Percentiles rank a stretch among this genome's conserved stretches.
These are phyloP conservation scores for Colletotrichum kahawae DNA, from an alignment of 2,329 filamentous ascomycete genomes.

Conservation along the genomic window DNA sequence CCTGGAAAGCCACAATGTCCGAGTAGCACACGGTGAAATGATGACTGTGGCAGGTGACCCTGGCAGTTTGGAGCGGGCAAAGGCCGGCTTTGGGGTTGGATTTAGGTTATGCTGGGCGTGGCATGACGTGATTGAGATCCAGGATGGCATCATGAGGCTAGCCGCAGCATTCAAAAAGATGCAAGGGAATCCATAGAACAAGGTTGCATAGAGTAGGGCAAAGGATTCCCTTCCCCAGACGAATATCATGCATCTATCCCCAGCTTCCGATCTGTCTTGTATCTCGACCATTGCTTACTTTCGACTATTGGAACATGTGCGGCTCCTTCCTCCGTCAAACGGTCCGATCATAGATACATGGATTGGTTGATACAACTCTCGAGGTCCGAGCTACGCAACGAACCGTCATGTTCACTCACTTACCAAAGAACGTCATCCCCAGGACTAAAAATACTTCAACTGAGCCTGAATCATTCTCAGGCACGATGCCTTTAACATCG, in stretches of 20 bases:
- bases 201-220: not conserved
- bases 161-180: slow-evolving; percentile 28
- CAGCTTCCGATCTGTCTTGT: not conserved
- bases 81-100: slow-evolving; percentile 59
- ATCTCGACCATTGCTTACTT: too few species aligned
- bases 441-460: too few species aligned
- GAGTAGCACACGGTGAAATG: not conserved
- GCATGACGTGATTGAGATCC: slow-evolving; percentile 68
- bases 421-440: too few species aligned
- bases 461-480: rapidly evolving
- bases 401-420: too few species aligned
- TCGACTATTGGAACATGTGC: too few species aligned
- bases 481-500: not conserved
- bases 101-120: slow-evolving; percentile 75
- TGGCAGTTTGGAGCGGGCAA: slow-evolving; percentile 49
- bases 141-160: slow-evolving; percentile 70
- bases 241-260: not conserved
- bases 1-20: not conserved
- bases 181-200: not conserved
- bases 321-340: too few species aligned
- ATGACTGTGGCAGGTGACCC: not conserved
- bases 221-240: not conserved
- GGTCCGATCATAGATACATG: too few species aligned
- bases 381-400: too few species aligned
- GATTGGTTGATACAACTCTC: too few species aligned